Evolutionary conservation across 2,329 filamentous ascomycete species (phyloP).

Genomic region (Colletotrichum coccodes): DNA sequence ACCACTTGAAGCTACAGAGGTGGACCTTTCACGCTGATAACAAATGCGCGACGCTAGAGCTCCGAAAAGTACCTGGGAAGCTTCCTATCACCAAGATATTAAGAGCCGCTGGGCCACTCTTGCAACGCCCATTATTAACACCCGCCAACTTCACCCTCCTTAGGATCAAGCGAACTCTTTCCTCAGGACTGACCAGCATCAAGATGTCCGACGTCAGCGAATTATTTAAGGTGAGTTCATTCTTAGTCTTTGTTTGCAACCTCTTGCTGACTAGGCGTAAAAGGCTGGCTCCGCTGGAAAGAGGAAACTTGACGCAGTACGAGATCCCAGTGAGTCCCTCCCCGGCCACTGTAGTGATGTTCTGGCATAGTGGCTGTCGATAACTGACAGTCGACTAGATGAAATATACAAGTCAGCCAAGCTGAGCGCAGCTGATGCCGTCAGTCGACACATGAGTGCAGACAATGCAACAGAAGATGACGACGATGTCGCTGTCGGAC

Average conservation of each 20-base stretch:
- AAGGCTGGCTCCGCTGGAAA: slow-evolving; percentile 63
- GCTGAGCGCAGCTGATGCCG: slow-evolving; percentile 53
- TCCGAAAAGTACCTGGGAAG: background rate
- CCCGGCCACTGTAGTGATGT: too few relatives aligned
- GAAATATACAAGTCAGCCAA: slow-evolving; percentile 74
- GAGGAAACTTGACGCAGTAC: slow-evolving; percentile 70
- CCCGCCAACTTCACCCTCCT: background rate
- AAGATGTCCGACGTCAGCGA: slow-evolving; percentile 68
- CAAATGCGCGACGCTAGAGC: background rate
- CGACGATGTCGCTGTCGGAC: slow-evolving; percentile 59
- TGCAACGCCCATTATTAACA: background rate
- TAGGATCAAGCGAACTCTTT: background rate
- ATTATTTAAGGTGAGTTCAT: slow-evolving; percentile 61
- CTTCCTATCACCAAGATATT: background rate
- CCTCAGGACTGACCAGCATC: background rate
- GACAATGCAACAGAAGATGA: slow-evolving; percentile 54
- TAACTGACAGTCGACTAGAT: slow-evolving; percentile 48
- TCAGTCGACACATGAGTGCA: slow-evolving; percentile 57
- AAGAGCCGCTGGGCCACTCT: background rate
- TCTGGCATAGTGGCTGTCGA: background rate
- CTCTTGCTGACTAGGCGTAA: slow-evolving; percentile 40
- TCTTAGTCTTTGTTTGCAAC: background rate
- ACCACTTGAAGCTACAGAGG: background rate
- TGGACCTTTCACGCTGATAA: too few relatives aligned
- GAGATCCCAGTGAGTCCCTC: slow-evolving; percentile 67